Evolutionary conservation across 768 basidiomycete genomes (phyloP), one percentile per base, ranked within the genome.

Genomic region (Fistulinella prunicolor): DNA sequence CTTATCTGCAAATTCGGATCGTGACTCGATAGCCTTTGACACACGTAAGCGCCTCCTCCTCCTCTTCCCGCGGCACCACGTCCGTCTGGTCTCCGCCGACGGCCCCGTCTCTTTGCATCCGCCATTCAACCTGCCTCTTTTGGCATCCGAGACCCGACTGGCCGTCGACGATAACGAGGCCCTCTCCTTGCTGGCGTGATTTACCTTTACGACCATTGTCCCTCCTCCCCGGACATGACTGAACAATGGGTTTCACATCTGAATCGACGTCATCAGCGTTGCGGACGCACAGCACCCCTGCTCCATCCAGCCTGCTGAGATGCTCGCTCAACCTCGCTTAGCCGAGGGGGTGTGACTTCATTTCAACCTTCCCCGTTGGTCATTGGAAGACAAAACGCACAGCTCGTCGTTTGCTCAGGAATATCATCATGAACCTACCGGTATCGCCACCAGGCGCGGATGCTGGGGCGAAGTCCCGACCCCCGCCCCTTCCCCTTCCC

Each of bases 1-100:
- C 63, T 64, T 65, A 65, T 65, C 60, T 66, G 53, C 61, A 53
- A 49, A 44, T 46, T 40, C 59, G 60, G 54, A 64, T 62, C 55
- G 46, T 65, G 64, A 67, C 65, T 65, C 65, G 64, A 52, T 49
- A 52, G 50, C 34, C 58, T 50, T 32, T 61, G 55, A 44, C 42
- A 60, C 61, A 59, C 64, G 62, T 68, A 67, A 61, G 57, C 41
- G 23, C 48, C 47, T 63, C 58, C 62, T 48, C 53, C 50, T 42
- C 43, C 51, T 32, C 55, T 61, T 65, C 64, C 66, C 66, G 64
- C 66, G 66, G 65, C 65, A 60, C 46, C 52, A 51, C 42, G 19
- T 9, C 20, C 38, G 24, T 43, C 43, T 21, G n/a, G 54, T 51
- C 56, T 67, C 67, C 65, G 62, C 65, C 62, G 67, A 65, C 64